Percentiles rank a stretch among this genome's conserved stretches.
Evolutionary conservation across 352 stramenopile species (phyloP).

Genomic region (Globisporangium alternatum): DNA sequence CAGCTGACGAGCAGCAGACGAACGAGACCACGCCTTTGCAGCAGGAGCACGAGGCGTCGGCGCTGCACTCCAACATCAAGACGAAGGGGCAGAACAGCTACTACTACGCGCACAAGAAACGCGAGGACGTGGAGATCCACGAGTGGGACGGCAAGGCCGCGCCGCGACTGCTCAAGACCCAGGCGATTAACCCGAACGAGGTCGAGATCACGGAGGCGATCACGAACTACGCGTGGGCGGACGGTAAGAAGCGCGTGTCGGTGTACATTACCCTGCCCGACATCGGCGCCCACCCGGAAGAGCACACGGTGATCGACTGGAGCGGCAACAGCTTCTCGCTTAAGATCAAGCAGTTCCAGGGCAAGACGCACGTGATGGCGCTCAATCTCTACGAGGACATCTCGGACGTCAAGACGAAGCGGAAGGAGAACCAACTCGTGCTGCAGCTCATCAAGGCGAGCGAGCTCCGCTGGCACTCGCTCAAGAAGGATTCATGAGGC

Average conservation of each 20-base stretch:
- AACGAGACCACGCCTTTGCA: not conserved
- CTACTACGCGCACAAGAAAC: slow-evolving; percentile 88
- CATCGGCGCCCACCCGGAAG: slow-evolving; percentile 61
- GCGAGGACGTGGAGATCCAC: slow-evolving; percentile 73
- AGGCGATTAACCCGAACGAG: slow-evolving; percentile 28
- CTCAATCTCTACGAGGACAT: slow-evolving; percentile 84
- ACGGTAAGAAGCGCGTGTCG: slow-evolving; percentile 77
- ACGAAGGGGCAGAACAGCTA: slow-evolving; percentile 83
- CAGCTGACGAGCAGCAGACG: slow-evolving; percentile 5
- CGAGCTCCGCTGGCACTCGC: slow-evolving; percentile 73
- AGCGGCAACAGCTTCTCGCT: slow-evolving; percentile 50
- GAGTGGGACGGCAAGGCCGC: slow-evolving; percentile 80
- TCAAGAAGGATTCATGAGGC: slow-evolving; percentile 77
- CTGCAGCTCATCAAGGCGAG: slow-evolving; percentile 75
- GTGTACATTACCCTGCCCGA: slow-evolving; percentile 70
- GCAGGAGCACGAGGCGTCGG: slow-evolving; percentile 29
- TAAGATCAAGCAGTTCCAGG: slow-evolving; percentile 58
- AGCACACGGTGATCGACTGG: slow-evolving; percentile 71
- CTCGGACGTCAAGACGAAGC: slow-evolving; percentile 71
- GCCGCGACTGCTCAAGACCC: slow-evolving; percentile 70
- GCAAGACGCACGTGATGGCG: slow-evolving; percentile 67
- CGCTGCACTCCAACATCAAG: slow-evolving; percentile 81
- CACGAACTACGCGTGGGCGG: slow-evolving; percentile 78
- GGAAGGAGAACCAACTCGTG: slow-evolving; percentile 80
- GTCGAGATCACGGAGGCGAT: slow-evolving; percentile 51